Base-by-base conservation (phyloP, 1,284 basidiomycete species). In the Ceratorhiza oryzae-sativae region DNA sequence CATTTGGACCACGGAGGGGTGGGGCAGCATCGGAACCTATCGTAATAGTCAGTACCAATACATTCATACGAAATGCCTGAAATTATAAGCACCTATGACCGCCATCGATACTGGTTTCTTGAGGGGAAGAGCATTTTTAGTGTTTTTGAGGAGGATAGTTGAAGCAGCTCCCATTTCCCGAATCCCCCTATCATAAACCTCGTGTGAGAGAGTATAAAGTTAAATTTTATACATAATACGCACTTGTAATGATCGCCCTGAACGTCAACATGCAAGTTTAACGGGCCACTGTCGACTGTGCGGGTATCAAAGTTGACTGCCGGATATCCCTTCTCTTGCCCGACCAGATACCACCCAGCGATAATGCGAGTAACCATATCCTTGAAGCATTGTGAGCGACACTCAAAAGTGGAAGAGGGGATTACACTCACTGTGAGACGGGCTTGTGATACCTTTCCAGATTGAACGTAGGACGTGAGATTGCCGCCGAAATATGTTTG, bases 91-190 rank as follows among this genome's bases (percentile, higher is more conserved):
- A 72, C 71, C 73, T 39, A 74, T 71, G 34, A 74, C 53, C 32
- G 72, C 72, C 59, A 74, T 45, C 6, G 63, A 59, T 5, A 48
- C 51, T 0, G 79, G 77, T 63, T 75, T 75, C 1, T 74, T 76
- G 25, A 95, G 81, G 0, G 93, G 93, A n/a, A 95, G 82, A 1
- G 87, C 84, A 2, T 80, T 80, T 32, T 84, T 82, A 30, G 81
- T 81, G 79, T 97, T 96, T 86, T 96, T 95, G 73, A 95, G 83
- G 32, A 97, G 82, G 5, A 95, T 89, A 1, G 88, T 89, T 53
- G 90, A 90, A 0, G 90, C 89, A 0, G 88, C 86, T 15, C 90
- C 93, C 41, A 95, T 87, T 78, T 90, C 83, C 39, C 91, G 85
- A 12, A 94, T 89, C 42, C 92, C 76, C 76, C 65, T 68, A 27